Conservation (phyloP, 495 filamentous ascomycete species). For the Aspergillus ellipticus region DNA sequence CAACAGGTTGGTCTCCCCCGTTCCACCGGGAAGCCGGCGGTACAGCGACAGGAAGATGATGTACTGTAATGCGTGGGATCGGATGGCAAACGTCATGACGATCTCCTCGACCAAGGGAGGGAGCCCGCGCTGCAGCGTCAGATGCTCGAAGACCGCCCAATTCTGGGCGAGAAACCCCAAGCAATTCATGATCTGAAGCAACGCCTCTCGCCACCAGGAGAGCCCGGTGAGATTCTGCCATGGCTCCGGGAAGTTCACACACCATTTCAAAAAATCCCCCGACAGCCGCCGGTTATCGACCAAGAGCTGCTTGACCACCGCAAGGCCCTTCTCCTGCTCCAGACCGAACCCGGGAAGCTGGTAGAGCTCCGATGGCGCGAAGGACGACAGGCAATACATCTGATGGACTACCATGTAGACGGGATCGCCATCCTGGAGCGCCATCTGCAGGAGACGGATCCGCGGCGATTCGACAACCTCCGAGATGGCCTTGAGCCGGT, state of each 20-base stretch:
- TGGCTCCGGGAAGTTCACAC: constrained; percentile 47
- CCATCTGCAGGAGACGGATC: constrained; percentile 52
- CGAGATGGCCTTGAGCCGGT: constrained; percentile 11
- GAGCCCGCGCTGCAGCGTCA: constrained; percentile 37
- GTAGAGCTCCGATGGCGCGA: constrained; percentile 14
- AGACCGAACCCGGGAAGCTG: constrained; percentile 12
- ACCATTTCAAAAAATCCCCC: constrained; percentile 45
- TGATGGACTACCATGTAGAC: constrained; percentile 69
- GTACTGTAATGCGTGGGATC: constrained; percentile 52
- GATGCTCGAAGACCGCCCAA: constrained; percentile 25
- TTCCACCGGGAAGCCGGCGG: constrained; percentile 23
- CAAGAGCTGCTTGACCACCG: constrained; percentile 29
- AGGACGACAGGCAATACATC: constrained; percentile 55
- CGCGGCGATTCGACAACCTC: constrained; percentile 47
- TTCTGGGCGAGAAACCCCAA: constrained; percentile 29
- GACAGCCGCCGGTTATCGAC: constrained; percentile 33
- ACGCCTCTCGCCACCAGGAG: constrained; percentile 22
- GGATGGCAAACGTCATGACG: constrained; percentile 40
- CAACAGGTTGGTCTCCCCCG: constrained; percentile 11
- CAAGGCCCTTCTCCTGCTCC: constrained; percentile 23
- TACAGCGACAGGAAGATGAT: constrained; percentile 57
- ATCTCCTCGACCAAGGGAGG: constrained; percentile 63
- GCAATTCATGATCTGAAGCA: constrained; percentile 30
- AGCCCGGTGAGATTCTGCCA: constrained; percentile 21
- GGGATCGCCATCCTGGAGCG: constrained; percentile 51